Conservation (phyloP, 2,329 filamentous ascomycete species). For the Penicillium sp. region DNA sequence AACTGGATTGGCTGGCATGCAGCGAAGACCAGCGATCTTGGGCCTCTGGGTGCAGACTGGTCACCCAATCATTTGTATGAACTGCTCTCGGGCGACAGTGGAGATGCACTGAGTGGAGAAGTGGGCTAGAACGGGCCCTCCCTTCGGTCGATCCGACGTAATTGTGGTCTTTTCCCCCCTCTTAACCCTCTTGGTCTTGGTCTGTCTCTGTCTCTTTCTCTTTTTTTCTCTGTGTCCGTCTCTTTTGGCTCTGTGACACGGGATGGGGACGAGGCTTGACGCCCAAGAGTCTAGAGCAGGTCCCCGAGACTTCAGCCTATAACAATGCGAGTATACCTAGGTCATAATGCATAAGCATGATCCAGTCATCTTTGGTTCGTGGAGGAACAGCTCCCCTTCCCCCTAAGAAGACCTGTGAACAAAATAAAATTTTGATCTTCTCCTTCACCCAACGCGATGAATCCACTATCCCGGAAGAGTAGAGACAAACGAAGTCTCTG, state of each 20-base stretch:
- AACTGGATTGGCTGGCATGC: conserved; percentile 14
- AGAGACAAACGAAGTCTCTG: conserved; percentile 2
- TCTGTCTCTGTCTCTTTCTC: not conserved
- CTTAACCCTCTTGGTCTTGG: not conserved
- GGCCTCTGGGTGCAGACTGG: conserved; percentile 5
- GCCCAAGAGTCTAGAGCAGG: conserved; percentile 3
- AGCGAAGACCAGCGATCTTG: conserved; percentile 16
- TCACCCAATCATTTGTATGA: not conserved
- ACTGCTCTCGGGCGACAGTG: not conserved
- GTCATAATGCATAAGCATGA: not conserved
- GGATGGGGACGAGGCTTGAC: conserved; percentile 1
- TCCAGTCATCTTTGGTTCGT: conserved; percentile 2
- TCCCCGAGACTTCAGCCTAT: not conserved
- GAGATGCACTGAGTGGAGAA: not conserved
- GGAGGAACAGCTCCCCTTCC: conserved; percentile 2
- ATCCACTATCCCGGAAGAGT: not conserved
- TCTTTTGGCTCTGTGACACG: not conserved
- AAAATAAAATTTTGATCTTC: not conserved
- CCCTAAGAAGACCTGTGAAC: not conserved
- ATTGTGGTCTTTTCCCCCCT: not conserved
- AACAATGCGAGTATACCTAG: not conserved
- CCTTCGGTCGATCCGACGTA: conserved; percentile 5
- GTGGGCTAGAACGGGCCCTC: conserved; percentile 5
- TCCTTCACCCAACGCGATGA: not conserved
- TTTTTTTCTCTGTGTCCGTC: not conserved